Conservation (phyloP, 2,329 filamentous ascomycete genomes). For the Beauveria sp. region DNA sequence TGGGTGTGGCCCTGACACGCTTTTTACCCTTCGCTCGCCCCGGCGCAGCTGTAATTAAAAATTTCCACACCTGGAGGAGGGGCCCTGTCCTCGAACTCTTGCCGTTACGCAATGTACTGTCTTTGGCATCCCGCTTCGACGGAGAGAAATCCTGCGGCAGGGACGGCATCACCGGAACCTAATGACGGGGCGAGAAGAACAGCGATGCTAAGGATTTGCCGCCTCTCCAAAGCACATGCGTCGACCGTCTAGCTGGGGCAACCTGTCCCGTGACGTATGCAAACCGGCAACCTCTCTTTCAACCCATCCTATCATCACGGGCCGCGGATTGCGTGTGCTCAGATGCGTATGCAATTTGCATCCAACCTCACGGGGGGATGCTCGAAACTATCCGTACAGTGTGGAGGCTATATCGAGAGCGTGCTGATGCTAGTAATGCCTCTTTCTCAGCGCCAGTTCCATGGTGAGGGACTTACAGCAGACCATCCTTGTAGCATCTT, state of each 20-base stretch:
- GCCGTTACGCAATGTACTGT: neutral
- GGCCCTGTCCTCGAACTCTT: neutral
- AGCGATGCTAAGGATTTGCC: neutral
- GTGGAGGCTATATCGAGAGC: too few species aligned
- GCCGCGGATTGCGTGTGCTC: neutral
- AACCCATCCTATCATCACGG: neutral
- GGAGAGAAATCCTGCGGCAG: neutral
- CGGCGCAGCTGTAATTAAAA: neutral
- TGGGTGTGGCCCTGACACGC: neutral
- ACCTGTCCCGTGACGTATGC: neutral
- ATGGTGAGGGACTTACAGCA: neutral
- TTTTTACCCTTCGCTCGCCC: neutral
- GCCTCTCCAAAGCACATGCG: neutral
- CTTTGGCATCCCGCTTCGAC: neutral
- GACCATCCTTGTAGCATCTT: neutral
- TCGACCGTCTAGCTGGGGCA: neutral
- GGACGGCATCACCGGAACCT: neutral
- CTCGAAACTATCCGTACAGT: too few species aligned
- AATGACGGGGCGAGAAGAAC: neutral
- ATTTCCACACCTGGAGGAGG: neutral
- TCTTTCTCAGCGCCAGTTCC: neutral
- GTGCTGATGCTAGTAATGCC: neutral
- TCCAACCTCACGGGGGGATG: too few species aligned
- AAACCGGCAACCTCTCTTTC: neutral
- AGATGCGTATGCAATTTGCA: too few species aligned